Conservation (phyloP, 257 asterid species). For the Primulina tabacum region DNA sequence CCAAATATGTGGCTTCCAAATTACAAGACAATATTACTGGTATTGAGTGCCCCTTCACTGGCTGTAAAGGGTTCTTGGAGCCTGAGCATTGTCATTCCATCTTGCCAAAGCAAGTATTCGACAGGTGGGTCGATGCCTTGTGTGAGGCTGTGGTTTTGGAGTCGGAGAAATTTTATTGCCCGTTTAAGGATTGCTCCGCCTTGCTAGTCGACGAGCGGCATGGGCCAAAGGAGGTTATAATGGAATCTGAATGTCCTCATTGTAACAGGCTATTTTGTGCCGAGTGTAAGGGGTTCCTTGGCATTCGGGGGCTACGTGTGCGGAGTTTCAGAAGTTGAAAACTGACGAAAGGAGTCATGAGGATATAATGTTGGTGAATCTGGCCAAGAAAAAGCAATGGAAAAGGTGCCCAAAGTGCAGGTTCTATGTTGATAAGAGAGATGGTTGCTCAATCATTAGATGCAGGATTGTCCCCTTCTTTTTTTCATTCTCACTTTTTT, state of each 20-base stretch:
- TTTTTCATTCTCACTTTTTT: no score
- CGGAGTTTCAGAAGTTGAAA: slow-evolving; percentile 40
- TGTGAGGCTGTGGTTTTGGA: slow-evolving; percentile 57
- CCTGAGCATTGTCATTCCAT: slow-evolving; percentile 54
- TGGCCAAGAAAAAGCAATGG: slow-evolving; percentile 40
- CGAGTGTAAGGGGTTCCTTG: slow-evolving; percentile 56
- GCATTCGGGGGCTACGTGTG: slow-evolving; percentile 48
- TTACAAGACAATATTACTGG: slow-evolving; percentile 38
- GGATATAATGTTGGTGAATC: slow-evolving; percentile 45
- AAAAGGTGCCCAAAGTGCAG: slow-evolving; percentile 59
- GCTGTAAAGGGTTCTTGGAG: slow-evolving; percentile 53
- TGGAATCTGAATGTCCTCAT: slow-evolving; percentile 47
- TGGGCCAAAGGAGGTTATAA: background rate
- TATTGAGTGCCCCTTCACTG: slow-evolving; percentile 48
- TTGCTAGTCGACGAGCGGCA: slow-evolving; percentile 38
- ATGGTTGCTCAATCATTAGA: no score
- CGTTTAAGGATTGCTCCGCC: slow-evolving; percentile 61
- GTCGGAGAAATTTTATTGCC: slow-evolving; percentile 56
- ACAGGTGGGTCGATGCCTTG: slow-evolving; percentile 69
- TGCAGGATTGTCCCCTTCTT: no score
- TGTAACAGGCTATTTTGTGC: slow-evolving; percentile 61
- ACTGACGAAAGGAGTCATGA: slow-evolving; percentile 43
- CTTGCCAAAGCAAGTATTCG: slow-evolving; percentile 58
- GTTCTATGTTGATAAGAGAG: slow-evolving; percentile 39
- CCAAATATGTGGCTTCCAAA: slow-evolving; percentile 48